These are phyloP conservation scores for Ricinus communis DNA, from an alignment of 345 rosid species.

Conservation along the genomic window DNA sequence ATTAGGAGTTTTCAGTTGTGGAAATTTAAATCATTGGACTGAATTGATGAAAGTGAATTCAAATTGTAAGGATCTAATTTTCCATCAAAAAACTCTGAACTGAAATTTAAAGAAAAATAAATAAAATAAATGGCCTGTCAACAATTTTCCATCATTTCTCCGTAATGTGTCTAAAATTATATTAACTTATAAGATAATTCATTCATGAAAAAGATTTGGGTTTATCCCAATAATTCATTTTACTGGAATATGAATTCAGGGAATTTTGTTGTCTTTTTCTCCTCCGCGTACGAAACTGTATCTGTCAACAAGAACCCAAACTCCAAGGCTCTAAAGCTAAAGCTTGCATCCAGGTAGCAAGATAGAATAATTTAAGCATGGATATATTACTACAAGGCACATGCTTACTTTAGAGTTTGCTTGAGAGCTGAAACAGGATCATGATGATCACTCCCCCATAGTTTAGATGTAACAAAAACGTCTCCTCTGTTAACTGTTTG, in stretches of 20 bases:
- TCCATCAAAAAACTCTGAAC: too few relatives aligned
- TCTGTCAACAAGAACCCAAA: not conserved
- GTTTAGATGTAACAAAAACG: constrained; percentile 73
- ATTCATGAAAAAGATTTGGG: constrained; percentile 1
- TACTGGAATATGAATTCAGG: not conserved
- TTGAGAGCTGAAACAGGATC: constrained; percentile 73
- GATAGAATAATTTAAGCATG: not conserved
- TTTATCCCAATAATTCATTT: not conserved
- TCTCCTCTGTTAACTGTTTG: constrained; percentile 54
- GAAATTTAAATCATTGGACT: too few relatives aligned
- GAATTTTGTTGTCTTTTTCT: too few relatives aligned
- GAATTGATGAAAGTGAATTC: too few relatives aligned
- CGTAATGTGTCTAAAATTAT: too few relatives aligned
- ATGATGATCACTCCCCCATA: constrained; percentile 82
- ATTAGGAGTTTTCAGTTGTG: too few relatives aligned
- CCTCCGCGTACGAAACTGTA: not conserved
- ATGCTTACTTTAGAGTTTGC: constrained; percentile 51
- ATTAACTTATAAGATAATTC: not conserved
- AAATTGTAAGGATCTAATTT: too few relatives aligned
- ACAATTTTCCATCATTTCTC: too few relatives aligned
- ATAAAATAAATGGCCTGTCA: too few relatives aligned
- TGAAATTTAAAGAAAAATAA: too few relatives aligned
- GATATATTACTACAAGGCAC: not conserved
- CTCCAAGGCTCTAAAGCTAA: not conserved
- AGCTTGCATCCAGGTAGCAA: not conserved